Evolutionary conservation across 176 grass and related monocot species (phyloP).

Genomic region (Puya raimondii): DNA sequence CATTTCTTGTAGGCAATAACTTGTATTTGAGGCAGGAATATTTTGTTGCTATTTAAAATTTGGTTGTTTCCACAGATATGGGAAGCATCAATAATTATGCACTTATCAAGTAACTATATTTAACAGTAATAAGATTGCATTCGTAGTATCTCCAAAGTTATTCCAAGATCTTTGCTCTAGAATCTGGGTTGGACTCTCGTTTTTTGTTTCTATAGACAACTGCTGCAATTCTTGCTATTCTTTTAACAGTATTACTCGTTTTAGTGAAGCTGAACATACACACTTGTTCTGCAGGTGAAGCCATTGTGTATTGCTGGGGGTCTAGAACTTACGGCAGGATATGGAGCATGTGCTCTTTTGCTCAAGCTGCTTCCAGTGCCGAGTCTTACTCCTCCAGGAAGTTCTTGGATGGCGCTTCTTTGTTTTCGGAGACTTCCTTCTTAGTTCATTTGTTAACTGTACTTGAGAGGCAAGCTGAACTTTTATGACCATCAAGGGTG

Average conservation of each 20-base stretch:
- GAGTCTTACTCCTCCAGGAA: constrained; percentile 70
- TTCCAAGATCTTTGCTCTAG: background rate
- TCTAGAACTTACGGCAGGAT: constrained; percentile 51
- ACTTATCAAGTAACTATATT: too few relatives aligned
- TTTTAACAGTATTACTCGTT: background rate
- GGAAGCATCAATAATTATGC: too few relatives aligned
- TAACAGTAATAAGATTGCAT: too few relatives aligned
- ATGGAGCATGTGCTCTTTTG: constrained; percentile 65
- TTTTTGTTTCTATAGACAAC: background rate
- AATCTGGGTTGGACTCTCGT: background rate
- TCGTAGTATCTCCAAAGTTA: background rate
- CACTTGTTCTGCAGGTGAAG: constrained; percentile 30
- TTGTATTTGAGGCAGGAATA: too few relatives aligned
- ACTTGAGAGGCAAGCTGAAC: constrained; percentile 41
- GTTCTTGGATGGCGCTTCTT: constrained; percentile 95
- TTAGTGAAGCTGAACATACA: background rate
- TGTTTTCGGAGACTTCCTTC: constrained; percentile 66
- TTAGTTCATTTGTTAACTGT: constrained; percentile 84
- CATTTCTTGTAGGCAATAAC: too few relatives aligned
- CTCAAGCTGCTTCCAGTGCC: constrained; percentile 56
- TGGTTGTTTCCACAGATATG: too few relatives aligned
- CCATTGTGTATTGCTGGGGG: constrained; percentile 16
- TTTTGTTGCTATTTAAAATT: too few relatives aligned
- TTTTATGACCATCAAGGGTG: constrained; percentile 23
- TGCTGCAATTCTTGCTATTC: background rate